phyloP scores from a whole-genome alignment of 768 basidiomycete species.

The Serendipita sp. region DNA sequence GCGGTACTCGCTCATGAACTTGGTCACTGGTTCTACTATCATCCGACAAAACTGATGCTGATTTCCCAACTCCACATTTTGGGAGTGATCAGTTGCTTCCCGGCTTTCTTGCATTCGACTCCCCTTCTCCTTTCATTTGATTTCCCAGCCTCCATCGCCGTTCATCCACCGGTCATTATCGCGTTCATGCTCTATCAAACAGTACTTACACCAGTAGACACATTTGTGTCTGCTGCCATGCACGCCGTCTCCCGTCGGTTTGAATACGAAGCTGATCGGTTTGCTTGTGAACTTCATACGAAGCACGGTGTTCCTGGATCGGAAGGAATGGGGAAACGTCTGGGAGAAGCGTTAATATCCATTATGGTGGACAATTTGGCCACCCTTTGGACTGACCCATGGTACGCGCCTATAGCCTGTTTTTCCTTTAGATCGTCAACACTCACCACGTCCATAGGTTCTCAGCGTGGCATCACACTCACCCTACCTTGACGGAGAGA shows the following conservation, averaged over 20 bases:
- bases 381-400: constrained; percentile 87
- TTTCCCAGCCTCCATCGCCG: constrained; percentile 49
- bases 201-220: constrained; percentile 66
- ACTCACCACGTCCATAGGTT: constrained; percentile 33
- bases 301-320: constrained; percentile 16
- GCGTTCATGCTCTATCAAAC: constrained; percentile 84
- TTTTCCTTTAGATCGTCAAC: not conserved
- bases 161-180: constrained; percentile 60
- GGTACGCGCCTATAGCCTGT: constrained; percentile 30
- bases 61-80: constrained; percentile 82
- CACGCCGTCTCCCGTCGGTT: constrained; percentile 73
- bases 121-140: constrained; percentile 68
- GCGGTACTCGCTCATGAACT: constrained; percentile 53
- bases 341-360: constrained; percentile 65
- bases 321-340: constrained; percentile 64
- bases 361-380: constrained; percentile 87
- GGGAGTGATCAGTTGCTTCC: constrained; percentile 70
- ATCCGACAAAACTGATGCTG: constrained; percentile 76
- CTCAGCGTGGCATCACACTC: constrained; percentile 90
- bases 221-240: constrained; percentile 52
- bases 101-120: constrained; percentile 72
- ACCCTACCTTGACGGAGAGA: constrained; percentile 86
- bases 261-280: constrained; percentile 87
- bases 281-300: constrained; percentile 58
- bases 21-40: constrained; percentile 75